Percentiles rank a stretch among this genome's conserved stretches.
These are phyloP conservation scores for Hansenula lynferdii DNA, from an alignment of 1,139 yeast species.

Conservation along the genomic window DNA sequence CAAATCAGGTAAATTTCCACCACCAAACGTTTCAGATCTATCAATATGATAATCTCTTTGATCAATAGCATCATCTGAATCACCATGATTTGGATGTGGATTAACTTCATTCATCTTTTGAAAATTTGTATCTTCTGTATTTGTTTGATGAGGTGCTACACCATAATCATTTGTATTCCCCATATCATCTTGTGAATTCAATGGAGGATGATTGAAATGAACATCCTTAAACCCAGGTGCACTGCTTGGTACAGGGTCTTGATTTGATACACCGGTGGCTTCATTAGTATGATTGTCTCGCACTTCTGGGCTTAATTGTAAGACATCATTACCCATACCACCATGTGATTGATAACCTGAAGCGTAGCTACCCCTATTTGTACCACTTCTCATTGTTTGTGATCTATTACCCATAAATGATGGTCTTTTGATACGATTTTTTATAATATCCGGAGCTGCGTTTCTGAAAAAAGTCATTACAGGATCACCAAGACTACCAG, in stretches of 20 bases:
- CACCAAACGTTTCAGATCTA: constrained; percentile 9
- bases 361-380: not conserved
- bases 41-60: constrained; percentile 4
- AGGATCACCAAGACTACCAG: constrained; percentile 19
- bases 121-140: too few species aligned
- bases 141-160: too few species aligned
- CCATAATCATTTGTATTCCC: too few species aligned
- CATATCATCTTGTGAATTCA: too few species aligned
- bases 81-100: too few species aligned
- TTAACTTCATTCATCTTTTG: too few species aligned
- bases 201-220: constrained; percentile 5
- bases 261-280: too few species aligned
- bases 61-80: constrained; percentile 1
- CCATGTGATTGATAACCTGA: not conserved
- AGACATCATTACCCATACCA: too few species aligned
- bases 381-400: not conserved
- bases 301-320: too few species aligned
- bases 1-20: constrained; percentile 2
- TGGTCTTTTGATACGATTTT: constrained; percentile 14
- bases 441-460: constrained; percentile 21
- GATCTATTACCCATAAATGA: not conserved
- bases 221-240: constrained; percentile 9
- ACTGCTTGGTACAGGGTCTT: too few species aligned
- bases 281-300: too few species aligned
- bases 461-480: constrained; percentile 22